Evolutionary conservation across 2,329 filamentous ascomycete genomes (phyloP), one percentile per base, ranked within the genome.

Genomic region (Zymoseptoria crescenta): DNA sequence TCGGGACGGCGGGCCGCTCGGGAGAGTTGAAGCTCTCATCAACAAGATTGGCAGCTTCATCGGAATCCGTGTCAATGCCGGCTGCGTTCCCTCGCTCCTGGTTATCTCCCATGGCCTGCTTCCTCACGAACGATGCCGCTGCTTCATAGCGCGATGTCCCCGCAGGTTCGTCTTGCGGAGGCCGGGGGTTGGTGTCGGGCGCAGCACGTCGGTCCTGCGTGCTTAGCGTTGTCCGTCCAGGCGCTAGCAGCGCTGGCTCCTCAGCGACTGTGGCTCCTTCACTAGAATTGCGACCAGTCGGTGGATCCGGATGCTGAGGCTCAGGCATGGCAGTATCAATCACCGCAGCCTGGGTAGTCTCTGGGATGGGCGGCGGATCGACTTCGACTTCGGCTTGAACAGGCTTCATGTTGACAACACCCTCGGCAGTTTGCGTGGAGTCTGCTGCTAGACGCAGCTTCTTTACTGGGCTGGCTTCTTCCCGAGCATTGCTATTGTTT

Each of bases 1-100:
- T 59, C n/a, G 55, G 58, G 21, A 51, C 13, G 24, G 49, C 49
- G 4, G n/a, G n/a, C 20, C 8, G n/a, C 24, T 27, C n/a, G 20
- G 30, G 20, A 9, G 60, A 24, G 9, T 56, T 50, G 52, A 63
- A 66, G 50, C 60, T 63, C 45, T 51, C 54, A 21, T 62, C 63
- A 16, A 67, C 65, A 9, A 67, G 54, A 28, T 59, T 54, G 19
- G 64, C 60, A 8, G 59, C 58, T 21, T 59, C 60, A 8, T 57
- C 52, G 28, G 27, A 27, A 13, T 54, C 21, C 21, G 13, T 19
- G 28, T 56, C 55, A 51, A 48, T 24, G 28, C 19, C 30, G 35
- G 24, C 9, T 53, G 48, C 4, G 1, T 9, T 27, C 8, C 28
- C 1, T 19, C 49, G 49, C 24, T 51, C 49, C 7, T 6, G 49